Evolutionary conservation across 192 early-diverging fungal species (phyloP), one percentile per base, ranked within the genome.

Genomic region (Umbelopsis ramanniana): DNA sequence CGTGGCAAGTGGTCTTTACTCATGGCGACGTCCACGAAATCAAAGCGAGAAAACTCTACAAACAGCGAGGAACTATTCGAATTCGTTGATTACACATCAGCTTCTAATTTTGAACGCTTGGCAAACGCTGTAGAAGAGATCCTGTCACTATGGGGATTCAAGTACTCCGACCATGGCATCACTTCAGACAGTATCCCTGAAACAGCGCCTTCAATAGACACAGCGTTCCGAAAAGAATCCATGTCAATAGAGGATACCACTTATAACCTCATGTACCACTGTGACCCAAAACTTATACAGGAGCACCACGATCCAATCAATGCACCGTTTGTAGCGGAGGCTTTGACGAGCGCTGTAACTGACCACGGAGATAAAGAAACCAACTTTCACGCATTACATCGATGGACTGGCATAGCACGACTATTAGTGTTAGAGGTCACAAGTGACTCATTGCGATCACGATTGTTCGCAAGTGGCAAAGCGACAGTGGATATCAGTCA

Each of bases 11-110:
- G 6, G 17, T 14, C 26, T 7, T 26, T 19, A 35, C 14, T 19
- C 7, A 63, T 63, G 57, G 57, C 57, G 35, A 63, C 57, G 22
- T 52, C 24, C 17, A 53, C 69, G 7, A 38, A 33, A 24, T 35
- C 46, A 37, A 48, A 43, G 37, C 48, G 75, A 46, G 66, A 71
- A 33, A 77, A 46, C 40, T 72, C 76, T 52, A 66, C 69, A 9
- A 33, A 74, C 17, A 68, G 75, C 71, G 89, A 91, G 74, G 91
- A 93, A 46, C 84, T 81, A 70, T 93, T 89, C 75, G 91, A 93
- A 73, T 86, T 93, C 69, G 86, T 91, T 9, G 90, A 91, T 78
- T 91, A 93, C 79, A 91, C 90, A 0, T 84, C 91, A 23, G 87
- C 90, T 15, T 90, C 90, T 26, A 79, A 83, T 46, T 90, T 88